These are phyloP conservation scores for Thalassiosira mediterranea DNA, from an alignment of 352 stramenopile species.

Conservation along the genomic window DNA sequence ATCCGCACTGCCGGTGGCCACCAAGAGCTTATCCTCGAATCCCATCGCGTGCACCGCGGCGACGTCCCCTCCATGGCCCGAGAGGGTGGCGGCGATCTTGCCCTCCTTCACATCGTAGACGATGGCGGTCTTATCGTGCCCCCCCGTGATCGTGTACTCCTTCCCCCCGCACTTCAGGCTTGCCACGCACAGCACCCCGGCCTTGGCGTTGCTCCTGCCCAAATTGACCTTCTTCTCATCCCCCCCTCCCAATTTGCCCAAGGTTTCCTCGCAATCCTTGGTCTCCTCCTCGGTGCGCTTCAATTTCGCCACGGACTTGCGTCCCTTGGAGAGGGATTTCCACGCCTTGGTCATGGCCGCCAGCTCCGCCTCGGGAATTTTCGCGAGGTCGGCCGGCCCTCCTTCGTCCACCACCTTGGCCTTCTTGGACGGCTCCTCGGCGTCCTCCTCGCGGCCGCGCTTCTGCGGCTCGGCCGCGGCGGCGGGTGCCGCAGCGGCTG, in stretches of 20 bases:
- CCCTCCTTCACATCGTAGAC: slow-evolving; percentile 66
- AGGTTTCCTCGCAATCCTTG: slow-evolving; percentile 3
- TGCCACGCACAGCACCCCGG: slow-evolving; percentile 65
- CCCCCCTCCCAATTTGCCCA: neutral
- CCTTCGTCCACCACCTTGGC: neutral
- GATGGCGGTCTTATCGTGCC: slow-evolving; percentile 75
- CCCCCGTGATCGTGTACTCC: slow-evolving; percentile 63
- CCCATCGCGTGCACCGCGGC: slow-evolving; percentile 48
- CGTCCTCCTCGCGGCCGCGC: slow-evolving; percentile 42
- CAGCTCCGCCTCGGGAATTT: slow-evolving; percentile 62
- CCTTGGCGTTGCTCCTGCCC: slow-evolving; percentile 65
- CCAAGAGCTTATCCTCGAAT: slow-evolving; percentile 40
- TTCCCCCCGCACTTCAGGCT: neutral
- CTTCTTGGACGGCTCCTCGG: slow-evolving; percentile 33
- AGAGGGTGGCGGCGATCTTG: slow-evolving; percentile 43
- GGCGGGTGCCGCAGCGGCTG: neutral
- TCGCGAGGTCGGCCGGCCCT: slow-evolving; percentile 1
- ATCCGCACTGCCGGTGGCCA: slow-evolving; percentile 31
- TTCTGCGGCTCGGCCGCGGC: slow-evolving; percentile 2
- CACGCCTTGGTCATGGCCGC: slow-evolving; percentile 63
- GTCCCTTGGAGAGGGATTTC: slow-evolving; percentile 53
- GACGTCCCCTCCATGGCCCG: slow-evolving; percentile 28
- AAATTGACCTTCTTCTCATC: slow-evolving; percentile 45
- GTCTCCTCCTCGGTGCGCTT: slow-evolving; percentile 33
- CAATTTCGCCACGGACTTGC: slow-evolving; percentile 50